phyloP scores from a whole-genome alignment of 2,329 filamentous ascomycete genomes.

The Drechslerella dactyloides region DNA sequence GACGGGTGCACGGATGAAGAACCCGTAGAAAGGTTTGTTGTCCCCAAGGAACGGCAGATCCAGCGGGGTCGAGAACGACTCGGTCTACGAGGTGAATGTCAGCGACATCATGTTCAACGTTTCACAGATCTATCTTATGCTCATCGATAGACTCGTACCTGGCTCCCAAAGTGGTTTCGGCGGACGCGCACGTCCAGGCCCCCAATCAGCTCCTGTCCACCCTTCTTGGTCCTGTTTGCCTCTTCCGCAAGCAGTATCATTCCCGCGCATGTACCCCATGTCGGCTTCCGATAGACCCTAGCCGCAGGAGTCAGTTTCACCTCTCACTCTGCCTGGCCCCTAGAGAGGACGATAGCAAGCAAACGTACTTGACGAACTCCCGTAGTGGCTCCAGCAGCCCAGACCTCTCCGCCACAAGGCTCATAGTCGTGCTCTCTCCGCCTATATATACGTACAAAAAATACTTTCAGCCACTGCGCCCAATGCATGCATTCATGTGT shows the following conservation, averaged over 20 bases:
- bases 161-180: conserved; percentile 91
- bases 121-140: conserved; percentile 60
- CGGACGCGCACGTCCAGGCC: conserved; percentile 89
- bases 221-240: conserved; percentile 85
- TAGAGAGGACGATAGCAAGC: neutral
- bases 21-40: conserved; percentile 70
- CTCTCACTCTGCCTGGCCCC: too few relatives aligned
- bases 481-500: too few relatives aligned
- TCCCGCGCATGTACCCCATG: conserved; percentile 96
- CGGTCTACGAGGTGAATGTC: conserved; percentile 17
- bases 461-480: conserved; percentile 4
- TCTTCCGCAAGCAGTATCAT: conserved; percentile 88
- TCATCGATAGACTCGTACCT: conserved; percentile 72
- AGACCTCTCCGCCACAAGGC: conserved; percentile 81
- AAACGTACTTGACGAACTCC: conserved; percentile 83
- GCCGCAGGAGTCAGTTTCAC: conserved; percentile 10
- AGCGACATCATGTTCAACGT: too few relatives aligned
- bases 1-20: conserved; percentile 93
- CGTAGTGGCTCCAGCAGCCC: conserved; percentile 81
- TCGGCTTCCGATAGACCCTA: conserved; percentile 75
- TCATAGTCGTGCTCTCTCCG: conserved; percentile 93
- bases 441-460: conserved; percentile 57
- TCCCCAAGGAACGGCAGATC: conserved; percentile 54
- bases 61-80: conserved; percentile 52
- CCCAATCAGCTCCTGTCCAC: conserved; percentile 90